Evolutionary conservation across 441 rosid genomes (phyloP).

Genomic region (Erodium texanum): DNA sequence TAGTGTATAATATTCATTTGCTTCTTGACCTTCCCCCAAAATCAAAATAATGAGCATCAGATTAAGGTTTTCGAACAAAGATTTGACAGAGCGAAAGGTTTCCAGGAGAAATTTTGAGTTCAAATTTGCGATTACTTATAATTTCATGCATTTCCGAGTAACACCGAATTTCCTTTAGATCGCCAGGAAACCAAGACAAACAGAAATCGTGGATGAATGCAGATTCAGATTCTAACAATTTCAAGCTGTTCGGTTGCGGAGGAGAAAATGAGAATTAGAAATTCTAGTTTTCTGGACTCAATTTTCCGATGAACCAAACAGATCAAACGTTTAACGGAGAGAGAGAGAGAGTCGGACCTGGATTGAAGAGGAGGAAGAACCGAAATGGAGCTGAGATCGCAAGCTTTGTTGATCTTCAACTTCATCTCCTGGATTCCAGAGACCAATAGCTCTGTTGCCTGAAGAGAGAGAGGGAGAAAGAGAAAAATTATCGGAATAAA

Average conservation of each 20-base stretch:
- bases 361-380: slow-evolving; percentile 66
- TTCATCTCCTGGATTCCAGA: slow-evolving; percentile 37
- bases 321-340: neutral
- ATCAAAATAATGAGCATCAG: neutral
- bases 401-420: slow-evolving; percentile 77
- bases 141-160: neutral
- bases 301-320: slow-evolving; percentile 15
- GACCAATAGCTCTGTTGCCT: no score
- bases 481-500: neutral
- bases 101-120: neutral
- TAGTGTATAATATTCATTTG: neutral
- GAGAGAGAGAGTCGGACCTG: slow-evolving; percentile 35
- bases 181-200: neutral
- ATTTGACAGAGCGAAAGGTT: neutral
- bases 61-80: no score
- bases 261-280: neutral
- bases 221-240: neutral
- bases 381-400: slow-evolving; percentile 77
- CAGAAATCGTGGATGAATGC: neutral
- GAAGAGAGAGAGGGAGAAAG: neutral
- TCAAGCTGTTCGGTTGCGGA: neutral
- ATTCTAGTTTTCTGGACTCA: neutral
- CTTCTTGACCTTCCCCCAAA: neutral
- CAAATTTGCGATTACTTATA: neutral
- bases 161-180: neutral